phyloP scores from a whole-genome alignment of 805 yeast genomes.

The Yamadazyma phyllophila region DNA sequence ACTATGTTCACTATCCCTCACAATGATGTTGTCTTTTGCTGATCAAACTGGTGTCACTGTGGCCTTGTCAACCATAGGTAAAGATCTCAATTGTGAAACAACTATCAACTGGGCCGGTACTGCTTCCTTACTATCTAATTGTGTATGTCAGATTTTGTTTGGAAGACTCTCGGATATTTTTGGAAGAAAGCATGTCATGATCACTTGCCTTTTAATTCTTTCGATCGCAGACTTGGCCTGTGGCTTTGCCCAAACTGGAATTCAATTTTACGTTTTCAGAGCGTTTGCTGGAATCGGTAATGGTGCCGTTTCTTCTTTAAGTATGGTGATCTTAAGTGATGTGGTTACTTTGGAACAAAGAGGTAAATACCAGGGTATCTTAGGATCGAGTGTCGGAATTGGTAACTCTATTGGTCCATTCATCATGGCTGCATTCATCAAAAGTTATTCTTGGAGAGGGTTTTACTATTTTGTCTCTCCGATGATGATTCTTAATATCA shows the following conservation, averaged over 20 bases:
- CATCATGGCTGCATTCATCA: constrained; percentile 49
- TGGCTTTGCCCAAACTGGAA: constrained; percentile 48
- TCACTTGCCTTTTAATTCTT: constrained; percentile 38
- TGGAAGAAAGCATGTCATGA: constrained; percentile 46
- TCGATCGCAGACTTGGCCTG: constrained; percentile 48
- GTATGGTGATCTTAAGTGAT: constrained; percentile 55
- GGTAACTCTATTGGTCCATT: constrained; percentile 59
- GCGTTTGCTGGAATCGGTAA: constrained; percentile 57
- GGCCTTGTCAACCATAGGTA: constrained; percentile 48
- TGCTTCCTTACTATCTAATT: constrained; percentile 48
- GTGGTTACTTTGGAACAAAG: constrained; percentile 51
- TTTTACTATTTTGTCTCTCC: constrained; percentile 52
- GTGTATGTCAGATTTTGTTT: constrained; percentile 50
- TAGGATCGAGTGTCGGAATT: constrained; percentile 49
- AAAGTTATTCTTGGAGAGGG: constrained; percentile 49
- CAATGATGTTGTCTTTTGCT: constrained; percentile 41
- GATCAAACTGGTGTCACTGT: constrained; percentile 52
- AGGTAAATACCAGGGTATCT: constrained; percentile 56
- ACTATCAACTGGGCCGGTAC: constrained; percentile 63
- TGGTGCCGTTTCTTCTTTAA: constrained; percentile 50
- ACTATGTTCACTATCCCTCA: constrained; percentile 36
- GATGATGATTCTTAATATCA: constrained; percentile 29
- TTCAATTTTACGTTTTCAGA: constrained; percentile 50
- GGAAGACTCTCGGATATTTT: constrained; percentile 58
- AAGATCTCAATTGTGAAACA: constrained; percentile 43